A percentile compares a stretch with the other conserved stretches of the same genome.
phyloP scores from a whole-genome alignment of 495 filamentous ascomycete genomes.

The Penicillium maclennaniae region DNA sequence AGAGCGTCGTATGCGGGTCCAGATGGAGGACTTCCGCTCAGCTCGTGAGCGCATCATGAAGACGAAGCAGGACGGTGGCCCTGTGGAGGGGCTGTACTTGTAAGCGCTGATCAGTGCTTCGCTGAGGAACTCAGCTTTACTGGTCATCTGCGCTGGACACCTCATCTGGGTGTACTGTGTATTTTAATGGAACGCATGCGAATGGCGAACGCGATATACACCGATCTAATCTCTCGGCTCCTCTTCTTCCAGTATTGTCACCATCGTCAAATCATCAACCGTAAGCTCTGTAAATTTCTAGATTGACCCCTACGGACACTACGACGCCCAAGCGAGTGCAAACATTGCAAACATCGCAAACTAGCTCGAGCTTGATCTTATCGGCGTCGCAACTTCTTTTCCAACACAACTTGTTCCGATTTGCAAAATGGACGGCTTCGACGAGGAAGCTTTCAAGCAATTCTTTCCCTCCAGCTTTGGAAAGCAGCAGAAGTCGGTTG shows the following conservation, averaged over 20 bases:
- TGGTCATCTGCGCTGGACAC: slow-evolving; percentile 9
- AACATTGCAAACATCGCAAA: slow-evolving; percentile 40
- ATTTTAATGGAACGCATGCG: slow-evolving; percentile 26
- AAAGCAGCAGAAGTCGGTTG: slow-evolving; percentile 67
- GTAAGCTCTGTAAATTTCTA: neutral
- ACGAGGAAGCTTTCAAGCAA: slow-evolving; percentile 77
- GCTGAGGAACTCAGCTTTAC: neutral
- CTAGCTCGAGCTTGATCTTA: slow-evolving; percentile 17
- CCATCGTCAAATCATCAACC: too few species aligned
- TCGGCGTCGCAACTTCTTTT: slow-evolving; percentile 20
- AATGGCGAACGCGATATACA: neutral
- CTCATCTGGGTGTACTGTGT: slow-evolving; percentile 20
- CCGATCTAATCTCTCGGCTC: neutral
- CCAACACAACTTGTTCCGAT: slow-evolving; percentile 2
- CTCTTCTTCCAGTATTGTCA: too few species aligned
- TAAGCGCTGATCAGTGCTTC: slow-evolving; percentile 43
- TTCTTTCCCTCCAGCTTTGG: slow-evolving; percentile 85
- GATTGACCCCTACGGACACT: neutral
- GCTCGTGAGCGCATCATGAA: slow-evolving; percentile 94
- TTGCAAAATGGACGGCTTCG: slow-evolving; percentile 56
- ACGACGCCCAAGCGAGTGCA: neutral
- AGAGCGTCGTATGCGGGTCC: slow-evolving; percentile 95
- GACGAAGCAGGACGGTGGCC: slow-evolving; percentile 98
- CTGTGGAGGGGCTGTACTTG: slow-evolving; percentile 92
- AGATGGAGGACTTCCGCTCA: slow-evolving; percentile 96